These are phyloP conservation scores for Coemansia sp. DNA, from an alignment of 192 early-diverging fungal species.

Conservation along the genomic window DNA sequence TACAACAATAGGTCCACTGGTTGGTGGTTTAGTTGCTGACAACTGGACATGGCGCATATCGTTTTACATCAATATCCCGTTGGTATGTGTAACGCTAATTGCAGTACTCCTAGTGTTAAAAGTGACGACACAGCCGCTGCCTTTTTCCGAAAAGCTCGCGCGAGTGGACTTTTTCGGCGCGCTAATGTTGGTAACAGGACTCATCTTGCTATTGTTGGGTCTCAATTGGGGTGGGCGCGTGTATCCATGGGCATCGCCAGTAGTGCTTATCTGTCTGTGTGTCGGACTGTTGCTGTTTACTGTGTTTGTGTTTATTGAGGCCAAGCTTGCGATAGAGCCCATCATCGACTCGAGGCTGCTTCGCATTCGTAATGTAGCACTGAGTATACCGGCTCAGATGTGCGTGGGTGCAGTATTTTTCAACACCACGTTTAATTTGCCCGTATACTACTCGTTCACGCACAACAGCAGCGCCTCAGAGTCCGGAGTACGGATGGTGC, in stretches of 20 bases:
- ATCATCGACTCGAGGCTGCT: slow-evolving; percentile 72
- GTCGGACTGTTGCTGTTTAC: slow-evolving; percentile 59
- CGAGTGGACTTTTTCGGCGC: slow-evolving; percentile 67
- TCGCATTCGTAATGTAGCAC: slow-evolving; percentile 62
- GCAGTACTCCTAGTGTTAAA: slow-evolving; percentile 58
- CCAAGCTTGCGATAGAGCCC: slow-evolving; percentile 73
- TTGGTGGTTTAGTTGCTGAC: slow-evolving; percentile 81
- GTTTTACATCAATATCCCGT: slow-evolving; percentile 83
- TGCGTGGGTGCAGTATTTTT: slow-evolving; percentile 54
- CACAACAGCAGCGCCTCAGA: slow-evolving; percentile 51
- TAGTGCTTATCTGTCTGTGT: slow-evolving; percentile 61
- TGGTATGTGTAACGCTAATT: slow-evolving; percentile 63
- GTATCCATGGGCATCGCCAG: slow-evolving; percentile 69
- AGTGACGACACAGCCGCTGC: slow-evolving; percentile 47
- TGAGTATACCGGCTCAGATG: slow-evolving; percentile 47
- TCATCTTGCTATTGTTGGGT: slow-evolving; percentile 68
- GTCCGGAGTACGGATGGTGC: slow-evolving; percentile 50
- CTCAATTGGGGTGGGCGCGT: slow-evolving; percentile 73
- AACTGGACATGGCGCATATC: slow-evolving; percentile 70
- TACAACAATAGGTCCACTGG: slow-evolving; percentile 74
- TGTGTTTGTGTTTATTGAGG: slow-evolving; percentile 70
- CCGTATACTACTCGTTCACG: slow-evolving; percentile 53
- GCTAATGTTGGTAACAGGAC: slow-evolving; percentile 60
- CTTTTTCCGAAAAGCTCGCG: slow-evolving; percentile 44
- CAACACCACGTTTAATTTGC: slow-evolving; percentile 55